Evolutionary conservation across 2,329 filamentous ascomycete genomes (phyloP).

Genomic region (Diaporthe sp.): DNA sequence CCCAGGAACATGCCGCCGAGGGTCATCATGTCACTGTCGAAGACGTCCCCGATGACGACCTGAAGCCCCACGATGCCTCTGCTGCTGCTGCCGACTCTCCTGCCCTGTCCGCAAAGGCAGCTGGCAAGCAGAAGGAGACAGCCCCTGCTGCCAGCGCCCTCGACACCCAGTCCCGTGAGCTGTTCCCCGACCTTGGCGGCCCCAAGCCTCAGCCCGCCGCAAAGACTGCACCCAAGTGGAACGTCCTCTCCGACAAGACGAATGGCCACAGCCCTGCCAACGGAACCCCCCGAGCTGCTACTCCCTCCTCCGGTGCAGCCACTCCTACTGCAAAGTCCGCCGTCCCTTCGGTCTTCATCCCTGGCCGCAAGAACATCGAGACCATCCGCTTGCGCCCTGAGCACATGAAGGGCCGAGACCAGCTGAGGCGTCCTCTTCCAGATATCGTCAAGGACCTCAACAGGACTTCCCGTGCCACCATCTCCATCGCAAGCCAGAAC

Average conservation of each 20-base stretch:
- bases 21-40: slow-evolving; percentile 78
- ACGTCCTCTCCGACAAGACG: slow-evolving; percentile 68
- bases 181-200: slow-evolving; percentile 91
- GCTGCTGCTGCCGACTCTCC: slow-evolving; percentile 61
- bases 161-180: slow-evolving; percentile 89
- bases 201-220: slow-evolving; percentile 75
- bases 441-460: slow-evolving; percentile 95
- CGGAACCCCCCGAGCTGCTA: slow-evolving; percentile 71
- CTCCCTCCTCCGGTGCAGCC: slow-evolving; percentile 71
- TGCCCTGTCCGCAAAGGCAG: slow-evolving; percentile 72
- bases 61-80: slow-evolving; percentile 56
- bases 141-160: slow-evolving; percentile 59
- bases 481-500: slow-evolving; percentile 81
- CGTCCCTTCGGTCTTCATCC: slow-evolving; percentile 77
- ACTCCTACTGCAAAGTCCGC: slow-evolving; percentile 57
- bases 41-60: slow-evolving; percentile 83
- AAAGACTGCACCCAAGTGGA: slow-evolving; percentile 81
- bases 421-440: slow-evolving; percentile 86
- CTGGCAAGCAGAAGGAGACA: slow-evolving; percentile 73
- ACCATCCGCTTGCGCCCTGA: slow-evolving; percentile 79
- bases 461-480: slow-evolving; percentile 87
- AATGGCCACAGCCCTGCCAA: slow-evolving; percentile 67
- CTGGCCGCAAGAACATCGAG: slow-evolving; percentile 82
- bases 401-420: slow-evolving; percentile 80
- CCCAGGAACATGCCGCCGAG: slow-evolving; percentile 70